phyloP scores from a whole-genome alignment of 1,284 basidiomycete species.

The Fomitiporia mediterranea region DNA sequence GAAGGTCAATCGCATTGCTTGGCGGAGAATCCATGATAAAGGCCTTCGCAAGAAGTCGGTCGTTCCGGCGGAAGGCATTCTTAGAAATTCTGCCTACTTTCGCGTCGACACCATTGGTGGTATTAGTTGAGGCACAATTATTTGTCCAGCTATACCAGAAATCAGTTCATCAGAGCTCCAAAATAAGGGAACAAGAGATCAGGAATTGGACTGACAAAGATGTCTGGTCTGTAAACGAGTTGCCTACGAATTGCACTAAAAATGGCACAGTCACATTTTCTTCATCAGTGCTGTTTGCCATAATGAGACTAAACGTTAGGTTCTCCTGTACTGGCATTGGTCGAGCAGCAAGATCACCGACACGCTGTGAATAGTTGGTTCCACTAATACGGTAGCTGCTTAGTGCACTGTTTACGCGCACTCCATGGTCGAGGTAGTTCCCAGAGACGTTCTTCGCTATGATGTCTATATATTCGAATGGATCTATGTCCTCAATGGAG shows the following conservation, averaged over 20 bases:
- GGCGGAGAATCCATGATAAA: conserved; percentile 42
- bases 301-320: conserved; percentile 44
- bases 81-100: conserved; percentile 26
- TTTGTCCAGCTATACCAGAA: conserved; percentile 45
- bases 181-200: neutral
- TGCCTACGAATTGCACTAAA: conserved; percentile 43
- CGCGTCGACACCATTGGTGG: conserved; percentile 53
- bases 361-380: conserved; percentile 47
- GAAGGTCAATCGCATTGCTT: conserved; percentile 42
- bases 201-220: conserved; percentile 58
- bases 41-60: conserved; percentile 32
- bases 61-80: conserved; percentile 21
- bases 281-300: conserved; percentile 39
- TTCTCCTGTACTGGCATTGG: conserved; percentile 42
- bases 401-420: conserved; percentile 60
- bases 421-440: conserved; percentile 58
- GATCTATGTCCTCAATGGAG: conserved; percentile 47
- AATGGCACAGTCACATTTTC: conserved; percentile 53
- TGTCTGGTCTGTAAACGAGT: conserved; percentile 43
- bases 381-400: conserved; percentile 51
- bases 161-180: neutral
- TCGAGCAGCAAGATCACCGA: conserved; percentile 56
- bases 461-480: conserved; percentile 51
- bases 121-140: conserved; percentile 51
- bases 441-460: conserved; percentile 55